phyloP scores from a whole-genome alignment of 2,329 filamentous ascomycete genomes.

The Penicillium sp. region DNA sequence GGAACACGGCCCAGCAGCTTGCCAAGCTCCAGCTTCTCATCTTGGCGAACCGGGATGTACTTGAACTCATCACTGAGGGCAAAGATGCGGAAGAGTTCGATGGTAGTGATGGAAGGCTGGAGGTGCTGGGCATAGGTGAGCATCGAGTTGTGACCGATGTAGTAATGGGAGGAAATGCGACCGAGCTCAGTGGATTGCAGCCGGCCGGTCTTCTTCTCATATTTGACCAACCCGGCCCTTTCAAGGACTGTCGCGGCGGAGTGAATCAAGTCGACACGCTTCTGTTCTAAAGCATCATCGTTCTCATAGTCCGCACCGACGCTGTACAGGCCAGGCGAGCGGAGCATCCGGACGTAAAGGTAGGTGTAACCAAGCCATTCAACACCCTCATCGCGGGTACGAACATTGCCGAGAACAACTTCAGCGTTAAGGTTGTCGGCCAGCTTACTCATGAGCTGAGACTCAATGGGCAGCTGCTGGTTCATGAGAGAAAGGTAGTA shows the following conservation, averaged over 20 bases:
- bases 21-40: slow-evolving; percentile 94
- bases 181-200: slow-evolving; percentile 92
- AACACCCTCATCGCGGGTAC: slow-evolving; percentile 91
- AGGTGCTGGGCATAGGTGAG: slow-evolving; percentile 94
- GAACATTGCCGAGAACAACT: slow-evolving; percentile 89
- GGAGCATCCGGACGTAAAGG: slow-evolving; percentile 94
- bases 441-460: slow-evolving; percentile 88
- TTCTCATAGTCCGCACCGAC: slow-evolving; percentile 95
- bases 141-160: slow-evolving; percentile 96
- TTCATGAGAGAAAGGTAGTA: slow-evolving; percentile 97
- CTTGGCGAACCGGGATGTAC: slow-evolving; percentile 95
- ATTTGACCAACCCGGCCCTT: slow-evolving; percentile 86
- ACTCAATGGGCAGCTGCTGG: slow-evolving; percentile 96
- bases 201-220: slow-evolving; percentile 89
- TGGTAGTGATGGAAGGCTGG: slow-evolving; percentile 86
- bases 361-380: slow-evolving; percentile 99
- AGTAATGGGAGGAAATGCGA: slow-evolving; percentile 95
- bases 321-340: slow-evolving; percentile 91
- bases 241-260: slow-evolving; percentile 86
- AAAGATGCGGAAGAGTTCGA: slow-evolving; percentile 96
- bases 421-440: slow-evolving; percentile 97
- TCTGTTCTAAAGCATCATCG: slow-evolving; percentile 88
- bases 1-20: slow-evolving; percentile 88
- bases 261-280: slow-evolving; percentile 95
- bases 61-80: slow-evolving; percentile 97